These are phyloP conservation scores for Oryza punctata DNA, from an alignment of 176 grass and related monocot genomes.

Conservation along the genomic window DNA sequence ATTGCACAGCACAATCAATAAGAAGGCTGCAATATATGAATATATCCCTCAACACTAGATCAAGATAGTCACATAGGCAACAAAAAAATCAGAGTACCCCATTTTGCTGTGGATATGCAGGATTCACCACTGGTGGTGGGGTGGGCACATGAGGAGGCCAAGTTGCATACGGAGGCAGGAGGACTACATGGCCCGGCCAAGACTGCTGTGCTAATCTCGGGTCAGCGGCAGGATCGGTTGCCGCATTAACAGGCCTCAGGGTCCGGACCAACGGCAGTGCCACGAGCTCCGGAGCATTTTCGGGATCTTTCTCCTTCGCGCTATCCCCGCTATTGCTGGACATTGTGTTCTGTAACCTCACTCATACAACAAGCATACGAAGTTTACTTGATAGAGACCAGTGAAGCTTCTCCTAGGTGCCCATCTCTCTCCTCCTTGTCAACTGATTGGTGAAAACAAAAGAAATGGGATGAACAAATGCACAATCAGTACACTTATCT, in stretches of 20 bases:
- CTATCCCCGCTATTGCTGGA: conserved; percentile 12
- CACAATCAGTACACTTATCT: conserved; percentile 7
- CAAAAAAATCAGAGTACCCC: conserved; percentile 27
- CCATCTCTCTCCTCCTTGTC: not conserved
- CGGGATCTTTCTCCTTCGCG: conserved; percentile 27
- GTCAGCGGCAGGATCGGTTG: conserved; percentile 19
- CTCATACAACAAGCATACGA: not conserved
- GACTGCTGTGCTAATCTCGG: conserved; percentile 39
- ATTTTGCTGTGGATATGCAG: conserved; percentile 43
- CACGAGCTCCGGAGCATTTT: not conserved
- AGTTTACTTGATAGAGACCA: not conserved
- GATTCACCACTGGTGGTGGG: conserved; percentile 23
- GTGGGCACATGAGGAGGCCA: conserved; percentile 43
- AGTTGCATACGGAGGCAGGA: conserved; percentile 36
- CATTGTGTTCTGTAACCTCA: conserved; percentile 29
- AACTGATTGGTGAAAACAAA: too few species aligned
- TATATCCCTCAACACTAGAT: conserved; percentile 2
- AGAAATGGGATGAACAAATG: too few species aligned
- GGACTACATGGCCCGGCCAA: conserved; percentile 48
- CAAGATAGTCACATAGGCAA: not conserved
- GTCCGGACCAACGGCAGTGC: conserved; percentile 23
- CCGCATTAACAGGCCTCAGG: conserved; percentile 6
- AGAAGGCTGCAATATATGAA: conserved; percentile 1
- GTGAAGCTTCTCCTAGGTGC: conserved; percentile 9
- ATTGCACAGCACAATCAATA: conserved; percentile 6